Conservation (phyloP, 2,329 filamentous ascomycete genomes). For the Colletotrichum chlorophyti region DNA sequence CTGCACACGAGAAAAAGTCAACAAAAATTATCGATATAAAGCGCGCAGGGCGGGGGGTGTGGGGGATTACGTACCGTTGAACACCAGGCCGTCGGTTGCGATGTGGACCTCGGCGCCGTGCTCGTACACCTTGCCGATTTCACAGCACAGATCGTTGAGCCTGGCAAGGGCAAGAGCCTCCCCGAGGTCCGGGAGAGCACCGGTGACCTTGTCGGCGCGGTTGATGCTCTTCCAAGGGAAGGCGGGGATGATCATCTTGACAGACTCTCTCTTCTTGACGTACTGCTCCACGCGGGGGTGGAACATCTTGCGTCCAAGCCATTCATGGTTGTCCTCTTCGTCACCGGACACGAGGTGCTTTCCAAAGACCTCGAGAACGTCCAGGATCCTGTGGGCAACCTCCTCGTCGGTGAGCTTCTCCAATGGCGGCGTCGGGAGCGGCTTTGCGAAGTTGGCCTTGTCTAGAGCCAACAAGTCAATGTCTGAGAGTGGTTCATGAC, state of each 20-base stretch:
- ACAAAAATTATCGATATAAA: fast-evolving
- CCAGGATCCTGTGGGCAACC: conserved; percentile 25
- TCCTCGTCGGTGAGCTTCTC: conserved; percentile 13
- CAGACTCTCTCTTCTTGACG: conserved; percentile 21
- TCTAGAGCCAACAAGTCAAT: neutral
- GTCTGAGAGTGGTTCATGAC: too few relatives aligned
- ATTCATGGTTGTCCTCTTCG: conserved; percentile 22
- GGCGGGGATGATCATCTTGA: conserved; percentile 29
- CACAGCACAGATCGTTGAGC: conserved; percentile 46
- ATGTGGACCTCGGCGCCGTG: conserved; percentile 48
- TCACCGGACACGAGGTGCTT: conserved; percentile 23
- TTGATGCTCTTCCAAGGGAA: conserved; percentile 35
- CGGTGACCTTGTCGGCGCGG: conserved; percentile 39
- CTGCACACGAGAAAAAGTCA: conserved; percentile 37
- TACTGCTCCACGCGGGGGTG: conserved; percentile 24
- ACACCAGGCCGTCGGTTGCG: conserved; percentile 50
- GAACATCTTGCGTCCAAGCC: conserved; percentile 28
- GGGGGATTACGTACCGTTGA: conserved; percentile 14
- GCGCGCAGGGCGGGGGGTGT: fast-evolving
- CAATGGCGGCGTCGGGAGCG: conserved; percentile 17
- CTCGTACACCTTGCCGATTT: conserved; percentile 44
- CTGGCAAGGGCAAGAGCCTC: conserved; percentile 48
- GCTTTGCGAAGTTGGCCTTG: neutral
- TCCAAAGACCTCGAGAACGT: conserved; percentile 19
- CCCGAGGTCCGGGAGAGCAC: conserved; percentile 47